A percentile compares a stretch with the other conserved stretches of the same genome.
Conservation (phyloP, 2,329 filamentous ascomycete species). For the Cladosporium sp. region DNA sequence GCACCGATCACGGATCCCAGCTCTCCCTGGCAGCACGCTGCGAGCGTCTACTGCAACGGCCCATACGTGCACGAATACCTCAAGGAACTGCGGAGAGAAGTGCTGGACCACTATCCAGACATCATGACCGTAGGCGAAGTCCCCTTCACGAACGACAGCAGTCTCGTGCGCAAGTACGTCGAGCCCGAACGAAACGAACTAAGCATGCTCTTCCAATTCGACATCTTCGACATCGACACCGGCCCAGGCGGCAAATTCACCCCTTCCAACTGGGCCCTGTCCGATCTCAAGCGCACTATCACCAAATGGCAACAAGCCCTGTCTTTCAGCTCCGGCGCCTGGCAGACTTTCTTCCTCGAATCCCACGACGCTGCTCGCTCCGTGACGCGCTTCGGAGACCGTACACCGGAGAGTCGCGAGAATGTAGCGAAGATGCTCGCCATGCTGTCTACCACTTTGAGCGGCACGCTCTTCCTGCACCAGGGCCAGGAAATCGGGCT, state of each 20-base stretch:
- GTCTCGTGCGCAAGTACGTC: constrained; percentile 54
- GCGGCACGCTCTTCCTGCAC: constrained; percentile 59
- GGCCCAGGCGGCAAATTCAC: constrained; percentile 47
- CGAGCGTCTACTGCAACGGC: constrained; percentile 27
- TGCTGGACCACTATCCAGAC: constrained; percentile 48
- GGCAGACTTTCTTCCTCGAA: constrained; percentile 64
- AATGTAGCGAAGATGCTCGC: constrained; percentile 58
- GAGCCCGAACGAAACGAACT: constrained; percentile 55
- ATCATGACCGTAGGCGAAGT: constrained; percentile 54
- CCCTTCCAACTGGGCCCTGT: constrained; percentile 51
- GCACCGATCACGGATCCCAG: constrained; percentile 18
- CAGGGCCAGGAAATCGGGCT: constrained; percentile 68
- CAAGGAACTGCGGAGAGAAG: constrained; percentile 38
- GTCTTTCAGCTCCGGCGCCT: constrained; percentile 55
- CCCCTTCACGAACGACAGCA: constrained; percentile 46
- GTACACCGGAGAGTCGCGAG: constrained; percentile 49
- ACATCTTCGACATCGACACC: constrained; percentile 57
- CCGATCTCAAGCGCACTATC: constrained; percentile 51
- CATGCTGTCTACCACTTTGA: constrained; percentile 16
- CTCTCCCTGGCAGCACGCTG: constrained; percentile 23
- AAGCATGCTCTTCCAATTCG: constrained; percentile 72
- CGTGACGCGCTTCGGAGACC: constrained; percentile 56
- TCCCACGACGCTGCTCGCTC: constrained; percentile 64
- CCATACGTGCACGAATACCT: constrained; percentile 51
- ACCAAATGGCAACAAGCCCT: constrained; percentile 61